Conservation (phyloP, 345 rosid species). For the Ceriops tagal region DNA sequence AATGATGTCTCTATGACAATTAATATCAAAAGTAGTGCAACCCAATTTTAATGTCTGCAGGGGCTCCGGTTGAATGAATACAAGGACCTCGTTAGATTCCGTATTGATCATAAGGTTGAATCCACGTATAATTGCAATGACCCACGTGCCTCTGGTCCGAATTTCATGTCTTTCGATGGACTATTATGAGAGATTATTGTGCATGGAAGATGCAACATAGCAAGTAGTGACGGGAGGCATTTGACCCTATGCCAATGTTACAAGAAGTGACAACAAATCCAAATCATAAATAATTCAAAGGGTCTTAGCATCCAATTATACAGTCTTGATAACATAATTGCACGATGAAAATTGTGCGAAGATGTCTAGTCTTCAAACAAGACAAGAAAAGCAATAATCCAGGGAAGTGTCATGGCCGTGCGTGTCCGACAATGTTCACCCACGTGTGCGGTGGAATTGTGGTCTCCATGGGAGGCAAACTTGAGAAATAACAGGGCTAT, state of each 20-base stretch:
- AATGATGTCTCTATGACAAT: too few relatives aligned
- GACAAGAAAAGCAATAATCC: constrained; percentile 1
- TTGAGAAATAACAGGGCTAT: neutral
- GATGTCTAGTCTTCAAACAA: neutral
- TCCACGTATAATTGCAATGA: too few relatives aligned
- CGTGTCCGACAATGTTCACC: neutral
- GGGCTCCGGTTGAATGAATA: too few relatives aligned
- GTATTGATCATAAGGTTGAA: too few relatives aligned
- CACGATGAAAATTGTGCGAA: too few relatives aligned
- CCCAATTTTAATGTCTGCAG: too few relatives aligned
- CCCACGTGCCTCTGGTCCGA: too few relatives aligned
- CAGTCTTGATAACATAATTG: neutral
- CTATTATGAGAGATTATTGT: neutral
- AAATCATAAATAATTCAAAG: neutral
- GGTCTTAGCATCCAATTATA: neutral
- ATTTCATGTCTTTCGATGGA: neutral
- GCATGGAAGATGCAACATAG: neutral
- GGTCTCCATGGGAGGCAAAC: neutral
- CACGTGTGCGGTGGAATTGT: constrained; percentile 3
- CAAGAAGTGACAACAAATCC: neutral
- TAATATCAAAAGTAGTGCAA: too few relatives aligned
- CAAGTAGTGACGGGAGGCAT: neutral
- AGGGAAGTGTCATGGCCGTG: neutral
- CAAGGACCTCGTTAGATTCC: too few relatives aligned
- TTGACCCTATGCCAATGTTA: neutral